Evolutionary conservation across 768 basidiomycete species (phyloP).

Genomic region (Coprinopsis cinerea): DNA sequence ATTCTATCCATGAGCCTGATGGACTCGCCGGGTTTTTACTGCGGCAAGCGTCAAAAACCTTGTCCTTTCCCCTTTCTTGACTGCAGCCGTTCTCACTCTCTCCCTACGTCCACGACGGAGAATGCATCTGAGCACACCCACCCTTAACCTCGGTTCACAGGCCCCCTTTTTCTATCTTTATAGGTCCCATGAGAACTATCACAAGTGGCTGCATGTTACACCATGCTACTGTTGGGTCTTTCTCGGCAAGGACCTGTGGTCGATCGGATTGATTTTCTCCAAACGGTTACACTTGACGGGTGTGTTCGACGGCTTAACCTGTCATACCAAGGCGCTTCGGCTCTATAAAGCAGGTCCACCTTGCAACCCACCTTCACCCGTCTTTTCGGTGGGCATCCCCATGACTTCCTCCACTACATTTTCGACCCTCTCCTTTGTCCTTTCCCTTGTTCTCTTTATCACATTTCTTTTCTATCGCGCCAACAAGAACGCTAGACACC

Average conservation of each 20-base stretch:
- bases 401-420: conserved; percentile 15
- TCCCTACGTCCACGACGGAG: conserved; percentile 5
- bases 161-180: background rate
- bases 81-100: background rate
- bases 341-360: conserved; percentile 18
- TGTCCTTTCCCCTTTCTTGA: conserved; percentile 8
- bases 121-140: conserved; percentile 3
- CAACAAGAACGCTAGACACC: conserved; percentile 18
- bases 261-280: conserved; percentile 11
- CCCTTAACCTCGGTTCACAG: background rate
- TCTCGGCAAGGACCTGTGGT: conserved; percentile 6
- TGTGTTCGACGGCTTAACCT: conserved; percentile 22
- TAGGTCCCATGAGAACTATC: conserved; percentile 11
- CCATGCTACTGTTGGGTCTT: conserved; percentile 7
- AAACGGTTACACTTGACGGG: conserved; percentile 15
- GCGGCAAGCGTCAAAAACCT: conserved; percentile 17
- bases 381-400: conserved; percentile 14
- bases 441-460: conserved; percentile 9
- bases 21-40: conserved; percentile 12
- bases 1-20: conserved; percentile 18
- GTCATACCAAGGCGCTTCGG: conserved; percentile 18
- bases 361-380: conserved; percentile 13
- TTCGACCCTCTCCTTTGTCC: conserved; percentile 11
- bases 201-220: conserved; percentile 7
- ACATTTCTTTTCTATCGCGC: conserved; percentile 20